A percentile compares a stretch with the other conserved stretches of the same genome.
These are phyloP conservation scores for Trichoderma atrobrunneum DNA, from an alignment of 2,329 filamentous ascomycete species.

Conservation along the genomic window DNA sequence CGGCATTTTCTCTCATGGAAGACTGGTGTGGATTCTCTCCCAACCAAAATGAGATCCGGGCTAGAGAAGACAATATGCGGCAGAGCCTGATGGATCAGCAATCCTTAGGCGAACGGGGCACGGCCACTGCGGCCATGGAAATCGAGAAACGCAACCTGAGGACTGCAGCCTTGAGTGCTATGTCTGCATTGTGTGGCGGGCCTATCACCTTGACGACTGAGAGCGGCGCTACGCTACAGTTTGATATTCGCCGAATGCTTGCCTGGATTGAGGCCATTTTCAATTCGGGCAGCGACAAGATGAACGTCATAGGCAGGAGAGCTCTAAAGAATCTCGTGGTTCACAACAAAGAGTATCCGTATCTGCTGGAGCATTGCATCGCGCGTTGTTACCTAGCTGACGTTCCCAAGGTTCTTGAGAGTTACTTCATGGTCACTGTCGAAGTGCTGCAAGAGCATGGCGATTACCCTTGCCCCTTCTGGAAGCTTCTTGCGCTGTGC, in stretches of 20 bases:
- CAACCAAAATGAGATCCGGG: constrained; percentile 77
- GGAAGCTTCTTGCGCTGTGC: constrained; percentile 84
- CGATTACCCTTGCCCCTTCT: constrained; percentile 83
- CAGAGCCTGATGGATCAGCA: constrained; percentile 81
- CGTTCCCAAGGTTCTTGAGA: constrained; percentile 78
- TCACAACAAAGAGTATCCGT: constrained; percentile 83
- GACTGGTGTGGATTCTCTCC: constrained; percentile 98
- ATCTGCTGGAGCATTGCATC: constrained; percentile 85
- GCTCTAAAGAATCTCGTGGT: constrained; percentile 87
- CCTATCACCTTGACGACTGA: constrained; percentile 86
- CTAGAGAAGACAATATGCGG: constrained; percentile 82
- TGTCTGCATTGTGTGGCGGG: constrained; percentile 86
- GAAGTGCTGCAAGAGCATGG: constrained; percentile 79
- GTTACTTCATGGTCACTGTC: constrained; percentile 90
- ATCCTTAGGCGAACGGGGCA: constrained; percentile 69
- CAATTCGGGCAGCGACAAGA: constrained; percentile 83
- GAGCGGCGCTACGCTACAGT: constrained; percentile 81
- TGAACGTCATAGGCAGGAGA: constrained; percentile 83
- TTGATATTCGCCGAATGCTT: constrained; percentile 89
- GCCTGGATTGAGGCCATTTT: constrained; percentile 96
- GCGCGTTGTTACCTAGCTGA: constrained; percentile 85
- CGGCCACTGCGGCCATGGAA: constrained; percentile 84
- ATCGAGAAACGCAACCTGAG: constrained; percentile 93
- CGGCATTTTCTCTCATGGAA: constrained; percentile 94
- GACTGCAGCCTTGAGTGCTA: constrained; percentile 87